These are phyloP conservation scores for Aurantiochytrium sp. DNA, from an alignment of 108 stramenopile species.

Conservation along the genomic window DNA sequence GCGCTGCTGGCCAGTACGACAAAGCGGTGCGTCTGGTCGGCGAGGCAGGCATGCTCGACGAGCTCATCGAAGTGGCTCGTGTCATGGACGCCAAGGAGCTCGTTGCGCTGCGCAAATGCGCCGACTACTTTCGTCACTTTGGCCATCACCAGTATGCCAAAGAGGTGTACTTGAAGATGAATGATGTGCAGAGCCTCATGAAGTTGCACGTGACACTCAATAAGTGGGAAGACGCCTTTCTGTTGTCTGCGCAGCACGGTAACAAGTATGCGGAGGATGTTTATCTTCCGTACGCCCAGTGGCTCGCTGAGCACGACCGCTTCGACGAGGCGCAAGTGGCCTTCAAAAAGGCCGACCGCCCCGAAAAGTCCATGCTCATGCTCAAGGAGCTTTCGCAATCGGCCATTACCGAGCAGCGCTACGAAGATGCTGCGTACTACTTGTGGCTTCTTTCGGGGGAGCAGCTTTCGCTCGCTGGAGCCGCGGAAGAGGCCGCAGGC, in stretches of 20 bases:
- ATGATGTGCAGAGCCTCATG: slow-evolving; percentile 33
- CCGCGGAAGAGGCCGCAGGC: neutral
- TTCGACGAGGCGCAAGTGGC: slow-evolving; percentile 55
- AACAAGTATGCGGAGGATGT: slow-evolving; percentile 30
- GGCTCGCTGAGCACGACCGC: slow-evolving; percentile 53
- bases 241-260: slow-evolving; percentile 38
- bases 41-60: slow-evolving; percentile 36
- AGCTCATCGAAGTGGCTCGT: slow-evolving; percentile 34
- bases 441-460: slow-evolving; percentile 43
- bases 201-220: slow-evolving; percentile 22
- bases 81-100: slow-evolving; percentile 19
- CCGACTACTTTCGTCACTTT: slow-evolving; percentile 10
- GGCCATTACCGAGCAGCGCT: slow-evolving; percentile 45
- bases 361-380: slow-evolving; percentile 35
- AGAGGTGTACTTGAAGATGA: slow-evolving; percentile 53
- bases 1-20: slow-evolving; percentile 28
- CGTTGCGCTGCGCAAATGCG: slow-evolving; percentile 38
- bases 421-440: slow-evolving; percentile 54
- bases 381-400: slow-evolving; percentile 44
- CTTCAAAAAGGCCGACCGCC: slow-evolving; percentile 42
- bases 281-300: slow-evolving; percentile 54
- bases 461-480: neutral
- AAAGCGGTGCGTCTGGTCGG: slow-evolving; percentile 33
- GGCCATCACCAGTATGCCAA: slow-evolving; percentile 35
- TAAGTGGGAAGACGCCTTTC: slow-evolving; percentile 53